Base-by-base conservation (phyloP, 352 stramenopile species). In the Lagenidium giganteum region DNA sequence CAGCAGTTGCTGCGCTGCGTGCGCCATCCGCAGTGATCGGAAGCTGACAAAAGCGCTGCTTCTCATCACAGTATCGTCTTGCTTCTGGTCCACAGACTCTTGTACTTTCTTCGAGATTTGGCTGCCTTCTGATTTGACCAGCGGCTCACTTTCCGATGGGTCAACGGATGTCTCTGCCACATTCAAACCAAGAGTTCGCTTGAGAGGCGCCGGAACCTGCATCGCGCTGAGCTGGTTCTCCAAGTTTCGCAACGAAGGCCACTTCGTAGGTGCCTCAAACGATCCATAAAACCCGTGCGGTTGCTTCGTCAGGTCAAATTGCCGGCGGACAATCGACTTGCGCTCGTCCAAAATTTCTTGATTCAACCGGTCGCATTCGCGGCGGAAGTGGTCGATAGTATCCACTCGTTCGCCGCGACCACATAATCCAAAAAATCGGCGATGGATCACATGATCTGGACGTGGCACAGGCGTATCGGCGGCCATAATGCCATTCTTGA, bases 21-120 rank as follows among this genome's bases (percentile, higher is more conserved):
- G 77, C 11, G 78, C 70, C 12, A 73, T 73, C 18, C 68, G 64
- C 11, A 91, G 73, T n/a, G 56, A 73, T 14, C 54, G 54, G 42
- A 90, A 88, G n/a, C 64, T 78, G 9, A 91, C 67, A 45, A 91
- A 88, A 9, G 72, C 78, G 20, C 60, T 70, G 42, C 64, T 74
- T 18, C 68, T 70, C 64, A 87, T 86, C n/a, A 87, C n/a, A n/a
- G 16, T 23, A 7, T 23, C 21, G 23, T 34, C 36, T 24, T 42
- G 16, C 16, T 42, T 31, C 4, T n/a, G 36, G 5, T 14, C 16
- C 8, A 42, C n/a, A 42, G 18, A n/a, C 28, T 42, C 36, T 20
- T 31, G 36, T 7, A 20, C 22, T 37, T 37, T n/a, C n/a, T n/a
- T n/a, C n/a, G n/a, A n/a, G n/a, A n/a, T n/a, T n/a, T n/a, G n/a